Base-by-base conservation (phyloP, 1,139 yeast genomes). In the Suzukiozyma palmioleophila region DNA sequence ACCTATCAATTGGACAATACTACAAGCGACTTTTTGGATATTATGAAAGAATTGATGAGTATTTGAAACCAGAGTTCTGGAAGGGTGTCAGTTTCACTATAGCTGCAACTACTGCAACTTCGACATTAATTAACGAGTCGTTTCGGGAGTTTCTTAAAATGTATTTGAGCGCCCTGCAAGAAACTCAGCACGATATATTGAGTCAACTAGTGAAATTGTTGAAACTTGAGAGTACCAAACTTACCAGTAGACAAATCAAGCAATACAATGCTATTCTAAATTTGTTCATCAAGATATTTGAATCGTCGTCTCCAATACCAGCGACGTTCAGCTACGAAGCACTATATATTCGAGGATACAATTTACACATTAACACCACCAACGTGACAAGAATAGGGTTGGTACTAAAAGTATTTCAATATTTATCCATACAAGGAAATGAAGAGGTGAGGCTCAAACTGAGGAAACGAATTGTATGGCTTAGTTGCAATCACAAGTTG, bases 21-120 rank as follows among this genome's bases (percentile, higher is more conserved):
- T 74, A 64, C 45, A 26, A 41, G 3, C 42, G 41, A 2, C 42
- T 69, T 3, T 57, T 71, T 26, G 16, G 33, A 1, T 52, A 47
- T 22, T 60, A 57, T 38, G 21, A 42, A 4, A 11, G 13, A 3
- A 26, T 43, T 1, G 32, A 39, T 11, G 35, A 29, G 10, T 29
- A 26, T 13, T 37, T 54, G 0, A 53, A 64, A 1, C 22, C 41
- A 2, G 71, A 64, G 39, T 77, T 83, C 45, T 73, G 82, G 79
- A 69, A 58, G 49, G 90, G 92, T 0, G 63, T 72, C 36, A 56
- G 69, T 0, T 70, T 73, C 44, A 71, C 81, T n/a, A 70, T 73
- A 8, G 94, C 89, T 2, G 83, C 88, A 0, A 47, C 69, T 9
- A 73, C 78, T 21, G 81, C 85, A 0, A 69, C 77, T 10, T 75